Evolutionary conservation across 164 flowering plant species (phyloP).

Genomic region (Vitis riparia): DNA sequence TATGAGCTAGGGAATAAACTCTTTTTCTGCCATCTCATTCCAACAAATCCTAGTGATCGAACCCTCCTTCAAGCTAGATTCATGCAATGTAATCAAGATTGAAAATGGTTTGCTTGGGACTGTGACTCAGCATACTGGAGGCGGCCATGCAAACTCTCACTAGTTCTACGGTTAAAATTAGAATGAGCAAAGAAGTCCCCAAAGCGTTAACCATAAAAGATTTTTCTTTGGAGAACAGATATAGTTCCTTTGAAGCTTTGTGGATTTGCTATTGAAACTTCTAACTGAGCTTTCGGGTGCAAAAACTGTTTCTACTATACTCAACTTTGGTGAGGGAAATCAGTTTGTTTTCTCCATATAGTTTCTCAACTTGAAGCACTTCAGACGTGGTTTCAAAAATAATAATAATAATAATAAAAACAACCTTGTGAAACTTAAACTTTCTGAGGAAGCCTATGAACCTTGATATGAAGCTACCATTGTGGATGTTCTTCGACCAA

Average conservation of each 20-base stretch:
- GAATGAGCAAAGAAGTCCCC: slow-evolving; percentile 15
- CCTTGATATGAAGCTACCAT: no score
- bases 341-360: slow-evolving; percentile 1
- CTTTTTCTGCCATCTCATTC: no score
- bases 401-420: no score
- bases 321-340: slow-evolving; percentile 5
- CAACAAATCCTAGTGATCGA: no score
- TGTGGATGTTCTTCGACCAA: no score
- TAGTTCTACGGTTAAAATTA: slow-evolving; percentile 18
- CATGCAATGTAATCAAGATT: no score
- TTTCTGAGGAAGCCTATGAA: background rate
- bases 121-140: no score
- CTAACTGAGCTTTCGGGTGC: background rate
- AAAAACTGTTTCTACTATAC: slow-evolving; percentile 3
- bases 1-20: no score
- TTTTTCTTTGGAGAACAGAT: background rate
- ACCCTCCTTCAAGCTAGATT: no score
- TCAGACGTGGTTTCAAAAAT: background rate
- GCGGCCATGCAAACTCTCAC: no score
- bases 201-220: background rate
- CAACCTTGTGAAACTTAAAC: slow-evolving; percentile 4
- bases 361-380: background rate
- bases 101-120: no score
- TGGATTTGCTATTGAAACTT: background rate
- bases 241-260: no score